phyloP scores from a whole-genome alignment of 148 eudicot genomes.

The Diospyros kaki region DNA sequence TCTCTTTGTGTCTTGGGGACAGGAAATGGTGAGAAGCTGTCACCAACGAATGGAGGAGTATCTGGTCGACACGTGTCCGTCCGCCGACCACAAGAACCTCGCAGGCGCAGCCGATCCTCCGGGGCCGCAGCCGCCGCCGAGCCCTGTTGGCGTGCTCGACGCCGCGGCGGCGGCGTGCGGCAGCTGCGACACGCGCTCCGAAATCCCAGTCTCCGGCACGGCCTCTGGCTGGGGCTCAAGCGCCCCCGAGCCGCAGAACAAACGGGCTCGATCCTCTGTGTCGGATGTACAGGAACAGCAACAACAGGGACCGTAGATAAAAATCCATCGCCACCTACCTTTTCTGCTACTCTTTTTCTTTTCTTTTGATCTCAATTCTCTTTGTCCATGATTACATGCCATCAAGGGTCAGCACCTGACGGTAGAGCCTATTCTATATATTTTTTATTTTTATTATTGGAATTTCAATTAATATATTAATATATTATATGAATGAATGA shows the following conservation, averaged over 20 bases:
- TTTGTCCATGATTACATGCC: no score
- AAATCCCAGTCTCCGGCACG: neutral
- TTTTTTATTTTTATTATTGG: no score
- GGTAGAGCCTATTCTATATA: no score
- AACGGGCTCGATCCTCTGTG: constrained; percentile 12
- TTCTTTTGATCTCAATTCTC: no score
- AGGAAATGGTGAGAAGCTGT: constrained; percentile 41
- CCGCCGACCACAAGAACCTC: neutral
- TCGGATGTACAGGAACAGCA: neutral
- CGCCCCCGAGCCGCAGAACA: constrained; percentile 4
- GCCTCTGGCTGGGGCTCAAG: neutral
- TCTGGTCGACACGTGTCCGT: constrained; percentile 30
- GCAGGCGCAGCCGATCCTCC: no score
- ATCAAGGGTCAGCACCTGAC: no score
- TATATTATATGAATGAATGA: no score
- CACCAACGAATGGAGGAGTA: constrained; percentile 34
- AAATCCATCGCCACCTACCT: neutral
- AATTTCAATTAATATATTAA: no score
- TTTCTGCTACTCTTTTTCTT: neutral
- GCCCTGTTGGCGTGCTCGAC: constrained; percentile 28
- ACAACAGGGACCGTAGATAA: neutral
- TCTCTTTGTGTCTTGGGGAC: constrained; percentile 3
- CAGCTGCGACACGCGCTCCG: constrained; percentile 22
- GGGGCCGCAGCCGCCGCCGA: constrained; percentile 17
- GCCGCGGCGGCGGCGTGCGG: constrained; percentile 26